These are phyloP conservation scores for Neurospora crassa DNA, from an alignment of 2,329 filamentous ascomycete genomes.

Conservation along the genomic window DNA sequence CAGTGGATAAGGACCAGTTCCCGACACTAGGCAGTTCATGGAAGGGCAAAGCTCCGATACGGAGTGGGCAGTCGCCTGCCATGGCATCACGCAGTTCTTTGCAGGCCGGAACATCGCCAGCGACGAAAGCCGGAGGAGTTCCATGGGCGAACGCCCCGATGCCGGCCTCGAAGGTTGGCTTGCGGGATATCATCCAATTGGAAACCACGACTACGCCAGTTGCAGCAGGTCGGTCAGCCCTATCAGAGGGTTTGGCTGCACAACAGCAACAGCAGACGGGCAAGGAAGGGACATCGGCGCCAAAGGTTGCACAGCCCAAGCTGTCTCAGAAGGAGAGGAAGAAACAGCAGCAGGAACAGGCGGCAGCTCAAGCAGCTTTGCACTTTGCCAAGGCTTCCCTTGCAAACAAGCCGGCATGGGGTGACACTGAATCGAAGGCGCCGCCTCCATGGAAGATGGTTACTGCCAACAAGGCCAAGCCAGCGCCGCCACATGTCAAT, in stretches of 20 bases:
- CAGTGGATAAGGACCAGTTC: constrained; percentile 22
- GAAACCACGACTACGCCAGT: constrained; percentile 29
- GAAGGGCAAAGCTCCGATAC: constrained; percentile 11
- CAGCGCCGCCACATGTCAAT: constrained; percentile 32
- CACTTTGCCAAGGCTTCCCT: constrained; percentile 14
- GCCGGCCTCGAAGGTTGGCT: constrained; percentile 54
- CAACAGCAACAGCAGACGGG: constrained; percentile 26
- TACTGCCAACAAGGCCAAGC: constrained; percentile 33
- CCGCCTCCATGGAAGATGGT: constrained; percentile 58
- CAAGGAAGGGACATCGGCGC: constrained; percentile 23
- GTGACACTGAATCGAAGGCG: constrained; percentile 26
- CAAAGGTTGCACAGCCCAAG: constrained; percentile 41
- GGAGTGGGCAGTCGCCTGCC: neutral
- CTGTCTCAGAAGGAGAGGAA: constrained; percentile 91
- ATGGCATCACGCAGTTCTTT: neutral
- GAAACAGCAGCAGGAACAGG: constrained; percentile 62
- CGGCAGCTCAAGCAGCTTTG: constrained; percentile 23
- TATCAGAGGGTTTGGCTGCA: constrained; percentile 45
- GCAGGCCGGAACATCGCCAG: neutral
- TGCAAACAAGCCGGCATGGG: constrained; percentile 37
- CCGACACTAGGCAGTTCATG: constrained; percentile 26
- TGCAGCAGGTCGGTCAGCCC: constrained; percentile 31
- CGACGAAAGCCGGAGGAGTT: constrained; percentile 20
- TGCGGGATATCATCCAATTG: constrained; percentile 64
- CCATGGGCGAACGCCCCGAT: constrained; percentile 44